These are phyloP conservation scores for Aegilops longissima DNA, from an alignment of 176 grass and related monocot genomes.

Conservation along the genomic window DNA sequence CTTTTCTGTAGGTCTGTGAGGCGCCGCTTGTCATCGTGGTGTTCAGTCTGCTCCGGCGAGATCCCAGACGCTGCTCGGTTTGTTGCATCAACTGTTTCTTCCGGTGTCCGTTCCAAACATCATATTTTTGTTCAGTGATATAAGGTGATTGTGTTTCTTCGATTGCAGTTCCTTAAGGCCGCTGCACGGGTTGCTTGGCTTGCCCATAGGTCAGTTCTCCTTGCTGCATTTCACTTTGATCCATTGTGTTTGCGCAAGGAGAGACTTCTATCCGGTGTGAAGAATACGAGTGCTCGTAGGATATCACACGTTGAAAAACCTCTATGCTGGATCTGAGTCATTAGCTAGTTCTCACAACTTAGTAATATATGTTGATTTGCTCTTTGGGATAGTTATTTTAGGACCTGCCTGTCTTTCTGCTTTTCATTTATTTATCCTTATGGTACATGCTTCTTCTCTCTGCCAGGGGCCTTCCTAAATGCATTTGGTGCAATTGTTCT, in stretches of 20 bases:
- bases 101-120: neutral
- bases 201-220: conserved; percentile 59
- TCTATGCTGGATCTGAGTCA: neutral
- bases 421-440: conserved; percentile 32
- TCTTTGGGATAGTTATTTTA: neutral
- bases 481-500: conserved; percentile 95
- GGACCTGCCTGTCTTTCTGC: neutral
- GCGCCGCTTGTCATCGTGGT: conserved; percentile 60
- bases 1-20: conserved; percentile 56
- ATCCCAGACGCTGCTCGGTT: conserved; percentile 54
- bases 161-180: conserved; percentile 68
- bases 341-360: neutral
- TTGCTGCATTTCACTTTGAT: conserved; percentile 10
- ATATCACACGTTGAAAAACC: neutral
- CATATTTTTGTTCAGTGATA: neutral
- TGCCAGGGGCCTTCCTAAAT: conserved; percentile 77
- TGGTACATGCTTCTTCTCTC: neutral
- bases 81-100: neutral
- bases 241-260: neutral
- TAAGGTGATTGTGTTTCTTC: conserved; percentile 16
- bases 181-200: conserved; percentile 47
- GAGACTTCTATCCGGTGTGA: neutral
- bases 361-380: neutral
- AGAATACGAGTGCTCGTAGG: neutral
- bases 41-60: conserved; percentile 70